Percentiles rank a stretch among this genome's conserved stretches.
Conservation (phyloP, 495 filamentous ascomycete species). For the Penicillium macrosclerotiorum region DNA sequence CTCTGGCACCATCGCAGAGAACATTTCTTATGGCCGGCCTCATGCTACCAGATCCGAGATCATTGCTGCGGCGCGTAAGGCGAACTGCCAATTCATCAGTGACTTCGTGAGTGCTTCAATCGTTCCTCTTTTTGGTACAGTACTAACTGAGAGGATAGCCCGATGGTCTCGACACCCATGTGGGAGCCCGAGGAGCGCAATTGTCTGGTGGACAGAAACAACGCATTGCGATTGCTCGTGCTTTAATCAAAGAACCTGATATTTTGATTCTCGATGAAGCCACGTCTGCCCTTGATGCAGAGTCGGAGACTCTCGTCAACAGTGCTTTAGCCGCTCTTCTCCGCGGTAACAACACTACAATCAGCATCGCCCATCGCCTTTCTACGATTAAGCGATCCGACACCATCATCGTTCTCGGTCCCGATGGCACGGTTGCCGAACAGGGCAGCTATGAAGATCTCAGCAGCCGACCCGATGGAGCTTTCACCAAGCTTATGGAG, state of each 20-base stretch:
- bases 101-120: constrained; percentile 65
- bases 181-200: constrained; percentile 89
- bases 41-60: constrained; percentile 76
- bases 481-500: constrained; percentile 94
- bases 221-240: constrained; percentile 93
- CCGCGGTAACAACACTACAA: constrained; percentile 85
- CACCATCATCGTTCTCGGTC: constrained; percentile 81
- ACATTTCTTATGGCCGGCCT: constrained; percentile 91
- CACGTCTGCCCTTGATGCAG: constrained; percentile 91
- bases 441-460: constrained; percentile 75
- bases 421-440: constrained; percentile 85
- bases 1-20: constrained; percentile 92
- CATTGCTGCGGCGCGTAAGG: constrained; percentile 79
- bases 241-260: constrained; percentile 92
- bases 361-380: constrained; percentile 92
- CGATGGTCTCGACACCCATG: constrained; percentile 90
- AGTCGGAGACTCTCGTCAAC: constrained; percentile 95
- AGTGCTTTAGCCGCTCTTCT: constrained; percentile 78
- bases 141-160: constrained; percentile 46
- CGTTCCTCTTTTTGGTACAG: neutral
- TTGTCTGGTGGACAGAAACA: constrained; percentile 97
- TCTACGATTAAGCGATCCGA: constrained; percentile 96
- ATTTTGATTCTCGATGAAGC: constrained; percentile 96
- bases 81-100: constrained; percentile 95
- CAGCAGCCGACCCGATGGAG: constrained; percentile 66